A percentile compares a stretch with the other conserved stretches of the same genome.
These are phyloP conservation scores for Lichtheimia corymbifera DNA, from an alignment of 371 early-diverging fungal genomes.

Conservation along the genomic window DNA sequence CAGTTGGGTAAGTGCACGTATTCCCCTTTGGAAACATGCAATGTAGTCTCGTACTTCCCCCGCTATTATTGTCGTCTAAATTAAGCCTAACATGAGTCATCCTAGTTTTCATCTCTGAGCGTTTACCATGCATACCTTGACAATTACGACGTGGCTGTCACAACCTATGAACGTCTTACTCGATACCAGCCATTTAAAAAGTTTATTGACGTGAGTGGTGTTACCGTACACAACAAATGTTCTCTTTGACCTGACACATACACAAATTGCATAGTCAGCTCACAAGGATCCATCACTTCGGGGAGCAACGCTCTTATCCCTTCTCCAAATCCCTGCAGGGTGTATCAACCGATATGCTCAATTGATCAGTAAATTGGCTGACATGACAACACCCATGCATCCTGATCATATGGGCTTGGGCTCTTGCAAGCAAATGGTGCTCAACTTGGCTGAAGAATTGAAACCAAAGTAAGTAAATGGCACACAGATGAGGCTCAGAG, in stretches of 20 bases:
- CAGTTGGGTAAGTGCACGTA: constrained; percentile 14
- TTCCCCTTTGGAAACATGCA: too few relatives aligned
- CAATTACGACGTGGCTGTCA: constrained; percentile 41
- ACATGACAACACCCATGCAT: constrained; percentile 36
- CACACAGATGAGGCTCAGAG: constrained; percentile 10
- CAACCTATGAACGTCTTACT: constrained; percentile 43
- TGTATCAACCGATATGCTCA: constrained; percentile 42
- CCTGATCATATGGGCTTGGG: constrained; percentile 40
- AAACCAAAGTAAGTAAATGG: constrained; percentile 29
- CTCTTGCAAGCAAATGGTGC: constrained; percentile 30
- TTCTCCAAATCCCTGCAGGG: constrained; percentile 40
- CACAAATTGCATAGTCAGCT: constrained; percentile 6
- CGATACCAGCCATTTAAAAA: constrained; percentile 49
- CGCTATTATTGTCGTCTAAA: neutral
- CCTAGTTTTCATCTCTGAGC: constrained; percentile 36
- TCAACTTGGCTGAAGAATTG: constrained; percentile 23
- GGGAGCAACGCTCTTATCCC: constrained; percentile 30
- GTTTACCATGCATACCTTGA: constrained; percentile 36
- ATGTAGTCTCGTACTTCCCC: too few relatives aligned
- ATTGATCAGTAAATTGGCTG: constrained; percentile 29
- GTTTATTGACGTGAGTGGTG: constrained; percentile 40
- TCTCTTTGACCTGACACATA: neutral
- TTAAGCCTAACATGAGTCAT: neutral
- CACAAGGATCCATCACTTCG: constrained; percentile 25
- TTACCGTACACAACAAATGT: neutral